A percentile compares a stretch with the other conserved stretches of the same genome.
Evolutionary conservation across 1,284 basidiomycete genomes (phyloP).

Genomic region (Pyrrhoderma lamaoense): DNA sequence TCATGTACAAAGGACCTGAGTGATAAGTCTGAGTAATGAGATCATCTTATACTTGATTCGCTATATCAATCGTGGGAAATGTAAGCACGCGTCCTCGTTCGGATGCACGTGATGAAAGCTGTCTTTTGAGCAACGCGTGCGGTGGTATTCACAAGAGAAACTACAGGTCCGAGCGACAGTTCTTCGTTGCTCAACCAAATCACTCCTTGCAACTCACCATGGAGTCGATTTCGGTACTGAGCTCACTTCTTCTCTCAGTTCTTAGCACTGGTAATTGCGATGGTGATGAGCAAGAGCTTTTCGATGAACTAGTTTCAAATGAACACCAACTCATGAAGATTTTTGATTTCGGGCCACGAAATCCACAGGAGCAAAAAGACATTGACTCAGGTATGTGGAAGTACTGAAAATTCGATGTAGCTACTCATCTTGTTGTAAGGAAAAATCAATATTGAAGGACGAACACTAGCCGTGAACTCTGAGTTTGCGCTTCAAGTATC

Average conservation of each 20-base stretch:
- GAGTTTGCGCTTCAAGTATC: constrained; percentile 70
- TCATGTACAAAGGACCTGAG: no score
- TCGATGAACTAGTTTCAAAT: constrained; percentile 63
- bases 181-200: background rate
- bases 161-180: background rate
- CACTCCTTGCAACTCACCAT: constrained; percentile 1
- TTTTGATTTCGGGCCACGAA: constrained; percentile 57
- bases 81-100: no score
- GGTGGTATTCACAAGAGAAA: background rate
- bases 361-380: constrained; percentile 57
- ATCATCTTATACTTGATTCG: no score
- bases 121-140: background rate
- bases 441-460: constrained; percentile 51
- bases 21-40: no score
- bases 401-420: background rate
- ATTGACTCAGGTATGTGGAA: constrained; percentile 58
- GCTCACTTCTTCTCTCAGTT: constrained; percentile 34
- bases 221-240: constrained; percentile 31
- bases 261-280: constrained; percentile 32
- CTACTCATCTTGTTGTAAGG: constrained; percentile 34
- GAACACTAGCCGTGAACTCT: constrained; percentile 55
- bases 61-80: no score
- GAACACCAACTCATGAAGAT: constrained; percentile 53
- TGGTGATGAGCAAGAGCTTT: constrained; percentile 62
- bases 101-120: background rate